Percentiles rank a stretch among this genome's conserved stretches.
Conservation (phyloP, 2,329 filamentous ascomycete species). For the Diplodia intermedia region DNA sequence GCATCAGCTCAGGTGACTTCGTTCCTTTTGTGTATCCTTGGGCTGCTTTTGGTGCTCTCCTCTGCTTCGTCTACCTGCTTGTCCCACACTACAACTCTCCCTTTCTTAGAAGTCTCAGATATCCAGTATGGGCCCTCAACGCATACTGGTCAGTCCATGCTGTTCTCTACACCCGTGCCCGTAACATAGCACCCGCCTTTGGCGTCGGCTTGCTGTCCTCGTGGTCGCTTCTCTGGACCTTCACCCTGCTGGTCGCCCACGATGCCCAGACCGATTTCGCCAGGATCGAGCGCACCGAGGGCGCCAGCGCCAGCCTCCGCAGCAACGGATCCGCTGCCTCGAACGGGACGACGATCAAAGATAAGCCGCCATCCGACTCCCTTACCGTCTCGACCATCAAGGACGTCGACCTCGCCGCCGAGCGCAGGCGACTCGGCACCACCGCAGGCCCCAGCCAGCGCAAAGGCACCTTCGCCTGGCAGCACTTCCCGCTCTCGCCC, state of each 20-base stretch:
- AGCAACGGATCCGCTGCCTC: not conserved
- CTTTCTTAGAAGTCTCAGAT: constrained; percentile 52
- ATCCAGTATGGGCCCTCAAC: constrained; percentile 54
- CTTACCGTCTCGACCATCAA: constrained; percentile 22
- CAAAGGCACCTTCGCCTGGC: constrained; percentile 57
- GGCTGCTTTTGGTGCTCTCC: constrained; percentile 47
- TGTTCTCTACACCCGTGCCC: constrained; percentile 55
- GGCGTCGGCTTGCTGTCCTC: constrained; percentile 61
- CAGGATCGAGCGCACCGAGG: constrained; percentile 58
- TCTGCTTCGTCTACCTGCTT: constrained; percentile 59
- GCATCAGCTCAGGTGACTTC: constrained; percentile 49
- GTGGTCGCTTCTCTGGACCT: constrained; percentile 63
- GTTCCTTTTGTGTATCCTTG: constrained; percentile 56
- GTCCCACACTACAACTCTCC: constrained; percentile 55
- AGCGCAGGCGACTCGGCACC: constrained; percentile 23
- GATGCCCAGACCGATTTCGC: constrained; percentile 63
- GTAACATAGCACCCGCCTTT: constrained; percentile 60
- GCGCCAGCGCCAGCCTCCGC: constrained; percentile 31
- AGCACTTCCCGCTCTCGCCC: constrained; percentile 56
- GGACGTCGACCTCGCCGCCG: constrained; percentile 26
- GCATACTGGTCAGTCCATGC: constrained; percentile 53
- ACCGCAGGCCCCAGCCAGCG: constrained; percentile 41
- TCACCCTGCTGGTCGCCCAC: constrained; percentile 61
- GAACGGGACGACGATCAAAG: constrained; percentile 32
- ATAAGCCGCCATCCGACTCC: constrained; percentile 9